A percentile compares a stretch with the other conserved stretches of the same genome.
Evolutionary conservation across 164 flowering plant genomes (phyloP).

Genomic region (Taxillus chinensis): DNA sequence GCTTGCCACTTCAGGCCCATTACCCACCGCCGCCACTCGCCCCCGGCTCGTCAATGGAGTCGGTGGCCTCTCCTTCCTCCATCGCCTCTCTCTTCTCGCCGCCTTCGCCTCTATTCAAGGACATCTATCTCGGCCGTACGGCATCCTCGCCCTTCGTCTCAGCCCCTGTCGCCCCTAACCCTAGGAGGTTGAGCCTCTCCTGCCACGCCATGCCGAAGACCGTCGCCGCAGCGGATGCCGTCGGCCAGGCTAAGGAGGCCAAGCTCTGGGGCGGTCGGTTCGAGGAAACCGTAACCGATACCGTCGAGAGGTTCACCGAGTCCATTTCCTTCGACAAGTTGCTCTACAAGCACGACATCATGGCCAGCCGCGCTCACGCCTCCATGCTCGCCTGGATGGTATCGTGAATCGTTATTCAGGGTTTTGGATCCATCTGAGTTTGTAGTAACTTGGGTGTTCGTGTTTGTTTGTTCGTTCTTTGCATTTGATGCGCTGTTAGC

Average conservation of each 20-base stretch:
- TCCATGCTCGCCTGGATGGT: conserved; percentile 91
- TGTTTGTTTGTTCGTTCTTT: too few species aligned
- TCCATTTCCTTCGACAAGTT: conserved; percentile 83
- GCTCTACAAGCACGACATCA: conserved; percentile 84
- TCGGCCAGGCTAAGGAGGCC: conserved; percentile 33
- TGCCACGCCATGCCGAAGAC: not conserved
- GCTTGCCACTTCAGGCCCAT: too few species aligned
- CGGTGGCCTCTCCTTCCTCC: not conserved
- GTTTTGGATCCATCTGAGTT: too few species aligned
- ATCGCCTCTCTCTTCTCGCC: not conserved
- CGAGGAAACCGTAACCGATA: conserved; percentile 77
- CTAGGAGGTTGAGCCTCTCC: not conserved
- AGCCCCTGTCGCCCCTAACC: not conserved
- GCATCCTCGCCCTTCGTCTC: not conserved
- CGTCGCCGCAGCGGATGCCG: not conserved
- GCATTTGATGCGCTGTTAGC: too few species aligned
- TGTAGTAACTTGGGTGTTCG: too few species aligned
- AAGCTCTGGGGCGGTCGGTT: conserved; percentile 99
- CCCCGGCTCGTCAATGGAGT: not conserved
- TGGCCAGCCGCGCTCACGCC: conserved; percentile 91
- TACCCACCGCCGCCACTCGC: too few species aligned
- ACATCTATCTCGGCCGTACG: not conserved
- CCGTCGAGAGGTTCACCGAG: conserved; percentile 93
- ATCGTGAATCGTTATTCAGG: too few species aligned
- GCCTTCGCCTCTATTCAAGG: not conserved